Percentiles rank a stretch among this genome's conserved stretches.
phyloP scores from a whole-genome alignment of 1,284 basidiomycete species.

The Marasmius tenuissimus region DNA sequence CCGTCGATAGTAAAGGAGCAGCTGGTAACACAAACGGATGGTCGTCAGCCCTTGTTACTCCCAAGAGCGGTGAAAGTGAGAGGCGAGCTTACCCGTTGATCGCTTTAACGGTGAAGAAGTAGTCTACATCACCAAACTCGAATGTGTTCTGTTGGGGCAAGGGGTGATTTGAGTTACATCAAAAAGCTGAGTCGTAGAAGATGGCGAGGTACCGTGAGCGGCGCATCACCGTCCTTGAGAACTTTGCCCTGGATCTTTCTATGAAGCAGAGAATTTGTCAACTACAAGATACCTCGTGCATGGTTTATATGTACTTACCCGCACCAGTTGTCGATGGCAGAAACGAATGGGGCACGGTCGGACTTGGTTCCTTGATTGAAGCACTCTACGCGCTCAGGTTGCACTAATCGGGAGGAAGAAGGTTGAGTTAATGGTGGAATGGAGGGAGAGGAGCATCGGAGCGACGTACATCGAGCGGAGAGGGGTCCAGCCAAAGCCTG shows the following conservation, averaged over 20 bases:
- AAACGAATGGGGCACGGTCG: neutral
- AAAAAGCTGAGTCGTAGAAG: neutral
- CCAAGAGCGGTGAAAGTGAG: too few relatives aligned
- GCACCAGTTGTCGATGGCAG: neutral
- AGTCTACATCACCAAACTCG: neutral
- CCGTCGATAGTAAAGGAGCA: slow-evolving; percentile 3
- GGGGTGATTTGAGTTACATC: neutral
- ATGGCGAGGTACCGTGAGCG: neutral
- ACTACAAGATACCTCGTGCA: too few relatives aligned
- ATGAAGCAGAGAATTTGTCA: too few relatives aligned
- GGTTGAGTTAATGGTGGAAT: too few relatives aligned
- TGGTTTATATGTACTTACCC: too few relatives aligned
- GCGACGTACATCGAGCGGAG: too few relatives aligned
- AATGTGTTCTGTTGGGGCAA: neutral
- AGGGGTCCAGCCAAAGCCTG: too few relatives aligned
- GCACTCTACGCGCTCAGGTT: neutral
- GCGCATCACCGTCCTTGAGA: neutral
- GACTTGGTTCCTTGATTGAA: neutral
- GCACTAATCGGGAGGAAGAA: neutral
- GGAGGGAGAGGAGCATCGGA: too few relatives aligned
- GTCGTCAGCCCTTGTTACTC: neutral
- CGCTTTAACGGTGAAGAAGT: neutral
- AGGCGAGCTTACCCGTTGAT: neutral
- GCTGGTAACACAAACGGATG: neutral
- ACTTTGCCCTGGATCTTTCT: too few relatives aligned